Conservation (phyloP, 2,329 filamentous ascomycete species). For the Fusarium camptoceras region DNA sequence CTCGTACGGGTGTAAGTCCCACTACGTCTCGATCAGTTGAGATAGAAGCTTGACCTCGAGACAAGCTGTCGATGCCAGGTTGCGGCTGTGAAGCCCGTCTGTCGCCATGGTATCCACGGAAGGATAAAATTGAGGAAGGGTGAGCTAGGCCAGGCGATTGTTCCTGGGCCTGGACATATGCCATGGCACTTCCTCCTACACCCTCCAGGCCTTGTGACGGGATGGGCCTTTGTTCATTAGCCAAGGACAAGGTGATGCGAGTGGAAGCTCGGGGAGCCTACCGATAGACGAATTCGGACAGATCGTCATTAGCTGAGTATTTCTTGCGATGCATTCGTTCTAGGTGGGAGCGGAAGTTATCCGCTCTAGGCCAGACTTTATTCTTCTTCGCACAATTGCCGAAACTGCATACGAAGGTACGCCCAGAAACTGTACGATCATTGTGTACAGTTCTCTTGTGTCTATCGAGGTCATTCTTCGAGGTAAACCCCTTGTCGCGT, state of each 20-base stretch:
- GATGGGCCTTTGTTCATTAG: slow-evolving; percentile 20
- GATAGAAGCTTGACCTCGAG: slow-evolving; percentile 18
- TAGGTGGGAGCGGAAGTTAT: slow-evolving; percentile 89
- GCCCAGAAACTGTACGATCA: slow-evolving; percentile 52
- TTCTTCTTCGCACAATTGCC: slow-evolving; percentile 42
- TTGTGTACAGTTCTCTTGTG: slow-evolving; percentile 80
- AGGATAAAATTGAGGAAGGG: slow-evolving; percentile 20
- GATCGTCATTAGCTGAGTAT: slow-evolving; percentile 53
- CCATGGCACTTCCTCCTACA: slow-evolving; percentile 46
- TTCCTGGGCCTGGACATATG: slow-evolving; percentile 35
- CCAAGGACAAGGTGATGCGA: not conserved
- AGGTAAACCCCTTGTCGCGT: slow-evolving; percentile 77
- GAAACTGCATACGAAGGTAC: slow-evolving; percentile 45
- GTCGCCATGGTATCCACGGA: slow-evolving; percentile 13
- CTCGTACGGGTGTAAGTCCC: slow-evolving; percentile 31
- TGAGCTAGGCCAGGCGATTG: slow-evolving; percentile 25
- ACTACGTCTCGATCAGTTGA: slow-evolving; percentile 32
- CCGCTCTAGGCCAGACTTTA: slow-evolving; percentile 83
- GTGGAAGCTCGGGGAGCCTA: slow-evolving; percentile 12
- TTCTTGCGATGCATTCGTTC: slow-evolving; percentile 69
- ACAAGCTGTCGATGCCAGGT: slow-evolving; percentile 5
- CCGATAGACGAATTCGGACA: slow-evolving; percentile 52
- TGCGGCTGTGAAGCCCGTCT: slow-evolving; percentile 19
- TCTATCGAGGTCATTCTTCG: slow-evolving; percentile 82
- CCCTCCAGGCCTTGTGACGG: slow-evolving; percentile 43